phyloP scores from a whole-genome alignment of 2,329 filamentous ascomycete species.

The Colletotrichum costaricense region DNA sequence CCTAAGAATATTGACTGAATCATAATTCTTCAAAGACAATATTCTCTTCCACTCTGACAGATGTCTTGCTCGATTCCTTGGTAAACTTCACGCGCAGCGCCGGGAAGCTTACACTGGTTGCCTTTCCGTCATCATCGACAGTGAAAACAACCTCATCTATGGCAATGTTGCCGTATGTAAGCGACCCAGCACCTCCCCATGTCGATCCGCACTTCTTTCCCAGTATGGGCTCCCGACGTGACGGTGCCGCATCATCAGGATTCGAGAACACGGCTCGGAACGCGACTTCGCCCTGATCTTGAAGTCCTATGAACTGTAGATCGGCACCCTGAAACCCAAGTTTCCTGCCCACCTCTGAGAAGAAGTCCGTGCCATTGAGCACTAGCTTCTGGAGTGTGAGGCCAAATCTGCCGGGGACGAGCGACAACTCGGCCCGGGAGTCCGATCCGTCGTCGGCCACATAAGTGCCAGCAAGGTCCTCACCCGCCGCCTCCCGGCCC shows the following conservation, averaged over 20 bases:
- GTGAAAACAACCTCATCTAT: conserved; percentile 37
- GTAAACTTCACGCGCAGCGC: conserved; percentile 8
- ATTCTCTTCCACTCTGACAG: no score
- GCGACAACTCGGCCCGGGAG: neutral
- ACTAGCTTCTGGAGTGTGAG: neutral
- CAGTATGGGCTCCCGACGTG: neutral
- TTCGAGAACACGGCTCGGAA: conserved; percentile 14
- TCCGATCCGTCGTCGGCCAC: neutral
- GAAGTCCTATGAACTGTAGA: conserved; percentile 6
- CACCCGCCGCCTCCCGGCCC: conserved; percentile 35
- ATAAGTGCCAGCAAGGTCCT: conserved; percentile 36
- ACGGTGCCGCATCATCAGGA: neutral
- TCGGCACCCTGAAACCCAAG: conserved; percentile 7
- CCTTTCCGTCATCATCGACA: neutral
- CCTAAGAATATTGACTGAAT: neutral
- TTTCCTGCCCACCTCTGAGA: neutral
- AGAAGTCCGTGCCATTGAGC: conserved; percentile 9
- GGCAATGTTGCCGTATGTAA: conserved; percentile 35
- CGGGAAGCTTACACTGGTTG: conserved; percentile 19
- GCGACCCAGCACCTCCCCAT: conserved; percentile 20
- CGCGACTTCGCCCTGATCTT: neutral
- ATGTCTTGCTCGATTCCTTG: neutral
- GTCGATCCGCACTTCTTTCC: neutral
- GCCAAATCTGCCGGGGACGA: neutral
- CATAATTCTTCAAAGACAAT: neutral